Evolutionary conservation across 768 basidiomycete genomes (phyloP).

Genomic region (Russula emetica): DNA sequence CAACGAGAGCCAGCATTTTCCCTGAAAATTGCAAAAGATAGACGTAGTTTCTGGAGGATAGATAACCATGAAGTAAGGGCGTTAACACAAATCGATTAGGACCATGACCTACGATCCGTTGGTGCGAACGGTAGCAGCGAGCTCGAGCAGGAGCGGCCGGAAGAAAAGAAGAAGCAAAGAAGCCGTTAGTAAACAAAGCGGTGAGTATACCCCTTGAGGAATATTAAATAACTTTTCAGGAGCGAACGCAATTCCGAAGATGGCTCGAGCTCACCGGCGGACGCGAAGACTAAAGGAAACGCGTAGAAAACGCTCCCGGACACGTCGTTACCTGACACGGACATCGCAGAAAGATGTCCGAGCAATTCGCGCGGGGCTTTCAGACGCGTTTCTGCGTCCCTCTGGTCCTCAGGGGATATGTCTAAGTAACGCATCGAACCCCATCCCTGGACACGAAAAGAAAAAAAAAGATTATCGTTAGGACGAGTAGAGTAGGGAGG

Average conservation of each 20-base stretch:
- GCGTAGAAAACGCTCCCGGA: slow-evolving; percentile 28
- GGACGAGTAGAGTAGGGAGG: no score
- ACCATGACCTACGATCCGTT: slow-evolving; percentile 21
- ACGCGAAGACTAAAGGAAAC: slow-evolving; percentile 24
- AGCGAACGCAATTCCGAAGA: neutral
- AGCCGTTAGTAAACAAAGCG: slow-evolving; percentile 26
- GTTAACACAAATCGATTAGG: neutral
- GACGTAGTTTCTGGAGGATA: slow-evolving; percentile 10
- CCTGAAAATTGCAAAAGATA: slow-evolving; percentile 25
- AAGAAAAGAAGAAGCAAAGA: slow-evolving; percentile 26
- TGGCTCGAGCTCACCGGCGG: slow-evolving; percentile 12
- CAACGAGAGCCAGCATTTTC: slow-evolving; percentile 22
- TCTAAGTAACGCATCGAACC: slow-evolving; percentile 27
- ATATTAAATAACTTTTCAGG: neutral
- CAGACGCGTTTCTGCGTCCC: slow-evolving; percentile 15
- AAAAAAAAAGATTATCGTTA: neutral
- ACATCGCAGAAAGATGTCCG: slow-evolving; percentile 21
- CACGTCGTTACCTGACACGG: slow-evolving; percentile 26
- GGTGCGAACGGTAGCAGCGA: slow-evolving; percentile 20
- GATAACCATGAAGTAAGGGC: neutral
- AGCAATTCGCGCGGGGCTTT: slow-evolving; percentile 17
- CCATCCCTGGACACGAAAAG: slow-evolving; percentile 25
- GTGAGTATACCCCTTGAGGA: slow-evolving; percentile 24
- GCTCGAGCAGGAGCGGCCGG: slow-evolving; percentile 22
- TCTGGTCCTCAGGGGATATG: slow-evolving; percentile 16